Percentiles rank a stretch among this genome's conserved stretches.
Evolutionary conservation across 257 asterid genomes (phyloP).

Genomic region (Solanum pinnatisectum): DNA sequence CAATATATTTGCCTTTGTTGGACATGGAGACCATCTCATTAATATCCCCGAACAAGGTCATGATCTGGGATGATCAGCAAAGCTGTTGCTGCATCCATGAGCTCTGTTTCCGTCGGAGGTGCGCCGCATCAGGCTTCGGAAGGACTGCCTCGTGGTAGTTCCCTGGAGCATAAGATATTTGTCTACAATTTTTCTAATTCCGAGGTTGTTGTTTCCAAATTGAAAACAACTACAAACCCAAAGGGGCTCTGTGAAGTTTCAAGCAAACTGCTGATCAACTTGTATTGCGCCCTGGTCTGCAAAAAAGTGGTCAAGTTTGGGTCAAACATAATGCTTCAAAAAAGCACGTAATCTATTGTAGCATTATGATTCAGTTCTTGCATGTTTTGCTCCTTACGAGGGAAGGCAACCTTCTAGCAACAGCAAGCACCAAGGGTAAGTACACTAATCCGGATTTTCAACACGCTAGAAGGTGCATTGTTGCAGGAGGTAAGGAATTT

Average conservation of each 20-base stretch:
- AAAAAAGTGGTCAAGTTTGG: constrained; percentile 79
- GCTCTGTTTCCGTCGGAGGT: constrained; percentile 75
- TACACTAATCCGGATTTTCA: constrained; percentile 62
- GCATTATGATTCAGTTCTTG: constrained; percentile 73
- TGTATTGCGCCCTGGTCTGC: constrained; percentile 73
- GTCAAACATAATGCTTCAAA: constrained; percentile 64
- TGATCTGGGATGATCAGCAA: constrained; percentile 89
- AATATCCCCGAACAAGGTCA: constrained; percentile 74
- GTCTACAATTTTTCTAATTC: constrained; percentile 69
- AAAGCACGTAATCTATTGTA: constrained; percentile 48
- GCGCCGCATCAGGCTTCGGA: constrained; percentile 55
- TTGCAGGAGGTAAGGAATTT: constrained; percentile 60
- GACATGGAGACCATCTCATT: constrained; percentile 75
- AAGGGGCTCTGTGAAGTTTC: constrained; percentile 88
- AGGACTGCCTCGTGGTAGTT: constrained; percentile 64
- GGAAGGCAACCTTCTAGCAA: constrained; percentile 74
- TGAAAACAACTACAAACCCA: constrained; percentile 66
- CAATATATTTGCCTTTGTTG: constrained; percentile 63
- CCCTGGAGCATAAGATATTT: constrained; percentile 67
- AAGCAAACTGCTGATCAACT: constrained; percentile 50
- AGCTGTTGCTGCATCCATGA: constrained; percentile 77
- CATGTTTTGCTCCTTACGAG: constrained; percentile 60
- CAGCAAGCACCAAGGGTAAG: constrained; percentile 88
- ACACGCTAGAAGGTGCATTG: constrained; percentile 67
- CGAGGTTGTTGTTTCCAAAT: constrained; percentile 81